phyloP scores from a whole-genome alignment of 805 yeast genomes.

The Ogataea ramenticola region DNA sequence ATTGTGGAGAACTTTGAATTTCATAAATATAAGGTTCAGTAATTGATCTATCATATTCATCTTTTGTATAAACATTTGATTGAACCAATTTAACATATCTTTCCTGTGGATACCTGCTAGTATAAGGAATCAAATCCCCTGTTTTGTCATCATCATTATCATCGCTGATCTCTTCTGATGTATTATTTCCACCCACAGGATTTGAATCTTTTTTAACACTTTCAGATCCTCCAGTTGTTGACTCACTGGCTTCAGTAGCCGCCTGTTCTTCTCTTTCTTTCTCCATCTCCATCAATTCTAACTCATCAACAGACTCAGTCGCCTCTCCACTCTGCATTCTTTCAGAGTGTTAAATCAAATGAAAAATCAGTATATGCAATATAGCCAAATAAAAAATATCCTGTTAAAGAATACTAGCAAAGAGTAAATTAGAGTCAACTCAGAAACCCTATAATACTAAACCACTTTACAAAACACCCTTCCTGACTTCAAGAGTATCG shows the following conservation, averaged over 20 bases:
- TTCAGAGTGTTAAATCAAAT: too few relatives aligned
- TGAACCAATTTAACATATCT: not conserved
- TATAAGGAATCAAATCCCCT: not conserved
- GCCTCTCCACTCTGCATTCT: not conserved
- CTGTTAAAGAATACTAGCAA: too few relatives aligned
- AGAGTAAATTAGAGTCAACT: too few relatives aligned
- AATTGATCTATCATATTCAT: slow-evolving; percentile 14
- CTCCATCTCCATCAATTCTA: not conserved
- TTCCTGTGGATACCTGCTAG: not conserved
- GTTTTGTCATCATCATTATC: not conserved
- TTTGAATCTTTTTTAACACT: too few relatives aligned
- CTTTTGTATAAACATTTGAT: not conserved
- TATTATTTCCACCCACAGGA: not conserved
- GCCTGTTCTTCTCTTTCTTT: not conserved
- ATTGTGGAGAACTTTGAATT: slow-evolving; percentile 24
- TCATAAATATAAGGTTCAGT: slow-evolving; percentile 28
- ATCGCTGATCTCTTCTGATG: not conserved
- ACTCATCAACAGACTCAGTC: not conserved
- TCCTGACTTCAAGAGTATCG: too few relatives aligned
- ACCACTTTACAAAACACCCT: too few relatives aligned
- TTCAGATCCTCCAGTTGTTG: too few relatives aligned
- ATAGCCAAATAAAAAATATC: too few relatives aligned
- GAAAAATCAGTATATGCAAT: too few relatives aligned
- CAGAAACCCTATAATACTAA: too few relatives aligned
- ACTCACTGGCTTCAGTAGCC: not conserved